phyloP scores from a whole-genome alignment of 164 flowering plant species.

The Santalum album region DNA sequence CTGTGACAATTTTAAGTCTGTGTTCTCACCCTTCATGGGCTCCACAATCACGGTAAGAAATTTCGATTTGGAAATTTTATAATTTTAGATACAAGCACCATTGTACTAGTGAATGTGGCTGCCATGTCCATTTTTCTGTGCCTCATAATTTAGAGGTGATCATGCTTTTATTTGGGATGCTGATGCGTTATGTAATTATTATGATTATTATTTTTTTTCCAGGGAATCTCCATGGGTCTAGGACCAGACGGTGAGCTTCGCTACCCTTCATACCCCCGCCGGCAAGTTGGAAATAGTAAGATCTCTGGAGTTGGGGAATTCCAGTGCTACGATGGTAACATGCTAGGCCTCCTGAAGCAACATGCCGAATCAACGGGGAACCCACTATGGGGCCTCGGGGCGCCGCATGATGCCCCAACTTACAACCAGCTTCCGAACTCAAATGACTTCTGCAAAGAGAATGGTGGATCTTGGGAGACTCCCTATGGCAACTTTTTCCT shows the following conservation, averaged over 20 bases:
- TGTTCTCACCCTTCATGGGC: conserved; percentile 57
- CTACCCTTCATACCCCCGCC: conserved; percentile 53
- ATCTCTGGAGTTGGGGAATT: conserved; percentile 69
- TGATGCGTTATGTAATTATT: background rate
- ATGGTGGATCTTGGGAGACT: conserved; percentile 89
- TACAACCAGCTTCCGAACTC: conserved; percentile 44
- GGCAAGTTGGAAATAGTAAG: conserved; percentile 11
- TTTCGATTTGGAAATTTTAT: background rate
- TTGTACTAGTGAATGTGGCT: too few relatives aligned
- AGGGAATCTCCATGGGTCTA: conserved; percentile 64
- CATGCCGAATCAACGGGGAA: conserved; percentile 57
- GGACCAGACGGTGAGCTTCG: conserved; percentile 97
- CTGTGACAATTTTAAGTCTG: conserved; percentile 63
- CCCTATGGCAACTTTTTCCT: conserved; percentile 87
- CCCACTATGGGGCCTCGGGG: conserved; percentile 72
- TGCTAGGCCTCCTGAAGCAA: conserved; percentile 56
- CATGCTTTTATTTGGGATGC: background rate
- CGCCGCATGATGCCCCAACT: conserved; percentile 85
- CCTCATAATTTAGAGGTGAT: too few relatives aligned
- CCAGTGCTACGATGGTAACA: conserved; percentile 80
- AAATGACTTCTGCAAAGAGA: conserved; percentile 48
- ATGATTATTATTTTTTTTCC: too few relatives aligned
- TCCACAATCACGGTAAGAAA: conserved; percentile 71
- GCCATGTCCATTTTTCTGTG: too few relatives aligned
- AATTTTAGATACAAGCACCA: too few relatives aligned